These are phyloP conservation scores for Boletus sensibilis DNA, from an alignment of 768 basidiomycete genomes.

Conservation along the genomic window DNA sequence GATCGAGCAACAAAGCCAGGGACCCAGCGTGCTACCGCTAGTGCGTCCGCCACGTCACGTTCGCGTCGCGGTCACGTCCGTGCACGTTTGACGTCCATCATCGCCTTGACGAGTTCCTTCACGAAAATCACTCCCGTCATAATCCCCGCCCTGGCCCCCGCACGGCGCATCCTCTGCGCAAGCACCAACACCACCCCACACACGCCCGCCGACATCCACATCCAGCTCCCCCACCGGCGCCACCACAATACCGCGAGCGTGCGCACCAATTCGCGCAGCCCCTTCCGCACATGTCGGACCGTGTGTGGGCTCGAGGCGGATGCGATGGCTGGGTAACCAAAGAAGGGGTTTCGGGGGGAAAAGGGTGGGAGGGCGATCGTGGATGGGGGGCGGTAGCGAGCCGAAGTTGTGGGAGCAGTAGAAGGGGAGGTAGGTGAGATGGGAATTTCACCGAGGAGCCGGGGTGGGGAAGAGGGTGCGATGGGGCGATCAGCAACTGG, in stretches of 20 bases:
- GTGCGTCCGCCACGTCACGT: background rate
- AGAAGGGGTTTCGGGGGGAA: conserved; percentile 70
- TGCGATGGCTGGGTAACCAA: conserved; percentile 58
- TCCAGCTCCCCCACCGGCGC: conserved; percentile 53
- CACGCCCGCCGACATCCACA: conserved; percentile 22
- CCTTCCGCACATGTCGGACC: conserved; percentile 60
- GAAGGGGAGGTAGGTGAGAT: background rate
- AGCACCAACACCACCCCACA: conserved; percentile 34
- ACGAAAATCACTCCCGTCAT: background rate
- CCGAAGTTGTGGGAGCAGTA: background rate
- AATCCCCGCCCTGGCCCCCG: background rate
- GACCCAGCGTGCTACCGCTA: too few species aligned
- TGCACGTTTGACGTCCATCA: background rate
- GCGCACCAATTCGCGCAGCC: conserved; percentile 63
- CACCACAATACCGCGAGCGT: conserved; percentile 67
- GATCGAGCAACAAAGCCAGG: too few species aligned
- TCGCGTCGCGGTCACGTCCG: background rate
- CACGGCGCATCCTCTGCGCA: conserved; percentile 5
- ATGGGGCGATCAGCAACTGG: background rate
- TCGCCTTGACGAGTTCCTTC: background rate
- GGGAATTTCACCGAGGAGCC: background rate
- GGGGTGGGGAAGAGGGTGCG: background rate
- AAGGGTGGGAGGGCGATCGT: conserved; percentile 44
- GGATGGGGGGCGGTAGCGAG: conserved; percentile 5
- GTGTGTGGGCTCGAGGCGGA: conserved; percentile 35